Conservation (phyloP, 345 rosid species). For the Dovyalis caffra region DNA sequence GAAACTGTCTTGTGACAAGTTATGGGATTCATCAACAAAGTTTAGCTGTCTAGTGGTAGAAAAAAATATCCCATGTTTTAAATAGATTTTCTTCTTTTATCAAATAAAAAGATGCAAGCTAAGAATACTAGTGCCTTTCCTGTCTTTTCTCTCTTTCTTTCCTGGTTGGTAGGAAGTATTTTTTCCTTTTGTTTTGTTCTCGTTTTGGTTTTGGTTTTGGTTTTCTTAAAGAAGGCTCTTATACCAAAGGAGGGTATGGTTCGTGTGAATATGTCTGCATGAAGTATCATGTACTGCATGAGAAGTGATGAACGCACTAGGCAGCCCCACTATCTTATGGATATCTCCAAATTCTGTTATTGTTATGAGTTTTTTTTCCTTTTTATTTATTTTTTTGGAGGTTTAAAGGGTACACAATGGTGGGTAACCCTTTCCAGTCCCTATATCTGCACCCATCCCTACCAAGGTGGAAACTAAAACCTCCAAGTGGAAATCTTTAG, state of each 20-base stretch:
- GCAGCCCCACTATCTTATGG: neutral
- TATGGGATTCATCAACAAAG: neutral
- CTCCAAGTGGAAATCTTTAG: neutral
- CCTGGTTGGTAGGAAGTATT: too few species aligned
- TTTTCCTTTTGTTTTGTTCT: too few species aligned
- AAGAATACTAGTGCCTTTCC: neutral
- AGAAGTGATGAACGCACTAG: neutral
- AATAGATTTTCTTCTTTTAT: neutral
- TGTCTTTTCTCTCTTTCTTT: neutral
- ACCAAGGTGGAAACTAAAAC: neutral
- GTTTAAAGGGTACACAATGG: too few species aligned
- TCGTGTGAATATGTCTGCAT: neutral
- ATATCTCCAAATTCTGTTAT: neutral
- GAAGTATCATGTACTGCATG: neutral
- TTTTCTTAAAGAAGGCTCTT: too few species aligned
- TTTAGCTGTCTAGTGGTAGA: neutral
- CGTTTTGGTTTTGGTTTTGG: too few species aligned
- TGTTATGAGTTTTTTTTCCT: too few species aligned
- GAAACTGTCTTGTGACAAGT: neutral
- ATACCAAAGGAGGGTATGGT: too few species aligned
- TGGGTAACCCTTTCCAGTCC: neutral
- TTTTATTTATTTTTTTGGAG: too few species aligned
- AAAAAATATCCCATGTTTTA: too few species aligned
- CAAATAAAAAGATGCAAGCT: neutral
- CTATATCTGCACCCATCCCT: neutral